phyloP scores from a whole-genome alignment of 179 eudicot species.

The Dionaea muscipula region DNA sequence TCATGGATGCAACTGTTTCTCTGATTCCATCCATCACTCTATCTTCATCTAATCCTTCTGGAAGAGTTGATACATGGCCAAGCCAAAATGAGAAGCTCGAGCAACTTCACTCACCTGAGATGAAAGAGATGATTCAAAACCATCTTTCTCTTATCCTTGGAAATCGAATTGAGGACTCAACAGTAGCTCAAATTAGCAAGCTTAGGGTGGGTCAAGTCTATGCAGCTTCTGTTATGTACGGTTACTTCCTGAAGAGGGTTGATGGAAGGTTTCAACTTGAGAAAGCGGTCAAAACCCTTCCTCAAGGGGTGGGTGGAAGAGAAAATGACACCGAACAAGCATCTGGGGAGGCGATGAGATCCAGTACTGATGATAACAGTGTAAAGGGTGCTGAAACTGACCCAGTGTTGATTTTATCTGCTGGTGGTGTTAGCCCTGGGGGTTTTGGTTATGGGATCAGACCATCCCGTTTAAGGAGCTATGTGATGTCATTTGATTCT shows the following conservation, averaged over 20 bases:
- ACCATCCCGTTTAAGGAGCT: constrained; percentile 55
- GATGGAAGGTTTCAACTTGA: constrained; percentile 92
- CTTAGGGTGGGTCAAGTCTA: constrained; percentile 90
- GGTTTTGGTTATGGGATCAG: constrained; percentile 42
- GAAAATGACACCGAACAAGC: constrained; percentile 21
- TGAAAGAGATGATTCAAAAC: constrained; percentile 88
- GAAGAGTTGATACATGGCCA: constrained; percentile 64
- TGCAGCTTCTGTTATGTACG: constrained; percentile 94
- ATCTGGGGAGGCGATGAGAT: constrained; percentile 16
- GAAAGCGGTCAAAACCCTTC: constrained; percentile 68
- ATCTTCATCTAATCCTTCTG: constrained; percentile 39
- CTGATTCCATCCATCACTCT: constrained; percentile 52
- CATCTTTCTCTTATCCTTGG: constrained; percentile 84
- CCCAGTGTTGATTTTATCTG: constrained; percentile 52
- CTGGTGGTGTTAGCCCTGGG: constrained; percentile 35
- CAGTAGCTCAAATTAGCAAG: constrained; percentile 83
- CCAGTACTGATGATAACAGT: constrained; percentile 14
- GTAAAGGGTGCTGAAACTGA: constrained; percentile 18
- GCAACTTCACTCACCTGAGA: constrained; percentile 73
- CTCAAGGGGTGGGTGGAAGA: constrained; percentile 29
- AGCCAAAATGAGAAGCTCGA: constrained; percentile 45
- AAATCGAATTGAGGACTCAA: constrained; percentile 46
- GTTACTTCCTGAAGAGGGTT: constrained; percentile 83
- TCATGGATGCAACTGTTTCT: constrained; percentile 72
- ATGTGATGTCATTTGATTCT: constrained; percentile 79